Evolutionary conservation across 2,329 filamentous ascomycete species (phyloP).

Genomic region (Colletotrichum filicis): DNA sequence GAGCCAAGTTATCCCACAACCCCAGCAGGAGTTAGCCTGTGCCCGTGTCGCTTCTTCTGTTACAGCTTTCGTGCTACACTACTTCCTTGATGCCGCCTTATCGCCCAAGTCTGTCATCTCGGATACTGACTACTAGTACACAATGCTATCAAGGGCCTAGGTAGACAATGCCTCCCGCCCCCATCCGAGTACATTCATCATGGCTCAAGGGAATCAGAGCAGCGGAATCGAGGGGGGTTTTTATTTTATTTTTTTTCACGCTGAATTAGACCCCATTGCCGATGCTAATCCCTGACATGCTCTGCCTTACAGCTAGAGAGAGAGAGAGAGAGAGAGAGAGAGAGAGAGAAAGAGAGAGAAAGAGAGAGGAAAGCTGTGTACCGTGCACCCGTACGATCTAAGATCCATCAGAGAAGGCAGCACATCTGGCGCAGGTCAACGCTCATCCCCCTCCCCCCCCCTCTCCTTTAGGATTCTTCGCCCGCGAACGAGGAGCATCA

Average conservation of each 20-base stretch:
- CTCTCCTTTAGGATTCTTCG: not conserved
- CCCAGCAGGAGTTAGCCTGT: not conserved
- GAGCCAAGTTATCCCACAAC: not conserved
- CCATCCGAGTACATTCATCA: not conserved
- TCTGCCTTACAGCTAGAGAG: not conserved
- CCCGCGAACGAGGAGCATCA: not conserved
- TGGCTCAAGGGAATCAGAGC: constrained; percentile 2
- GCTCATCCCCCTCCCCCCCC: not conserved
- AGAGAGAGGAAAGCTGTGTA: not conserved
- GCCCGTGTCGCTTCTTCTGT: not conserved
- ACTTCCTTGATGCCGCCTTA: not conserved
- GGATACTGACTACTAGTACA: not conserved
- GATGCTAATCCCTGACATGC: not conserved
- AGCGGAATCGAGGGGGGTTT: not conserved
- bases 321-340: no score
- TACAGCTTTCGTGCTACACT: not conserved
- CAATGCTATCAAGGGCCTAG: not conserved
- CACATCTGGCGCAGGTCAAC: constrained; percentile 1
- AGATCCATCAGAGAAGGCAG: not conserved
- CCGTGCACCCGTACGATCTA: constrained; percentile 16
- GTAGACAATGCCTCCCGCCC: not conserved
- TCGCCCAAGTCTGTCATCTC: not conserved
- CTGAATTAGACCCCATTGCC: not conserved
- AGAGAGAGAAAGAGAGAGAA: no score
- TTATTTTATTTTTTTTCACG: not conserved